These are phyloP conservation scores for Ophiostoma sp. DNA, from an alignment of 2,329 filamentous ascomycete species.

Conservation along the genomic window DNA sequence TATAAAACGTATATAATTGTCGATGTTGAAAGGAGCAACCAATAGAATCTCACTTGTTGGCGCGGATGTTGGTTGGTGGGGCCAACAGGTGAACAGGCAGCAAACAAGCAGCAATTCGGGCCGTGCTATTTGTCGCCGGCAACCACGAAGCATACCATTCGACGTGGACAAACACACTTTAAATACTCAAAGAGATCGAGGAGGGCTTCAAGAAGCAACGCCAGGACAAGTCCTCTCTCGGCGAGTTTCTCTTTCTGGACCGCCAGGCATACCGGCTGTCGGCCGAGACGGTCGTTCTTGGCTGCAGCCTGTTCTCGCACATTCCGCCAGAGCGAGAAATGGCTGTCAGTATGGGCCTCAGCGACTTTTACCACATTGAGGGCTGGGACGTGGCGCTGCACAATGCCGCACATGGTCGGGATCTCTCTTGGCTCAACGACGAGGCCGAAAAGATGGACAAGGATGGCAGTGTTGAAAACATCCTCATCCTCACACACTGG, in stretches of 20 bases:
- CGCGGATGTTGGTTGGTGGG: too few relatives aligned
- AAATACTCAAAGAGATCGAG: slow-evolving; percentile 34
- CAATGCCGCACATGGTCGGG: slow-evolving; percentile 36
- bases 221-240: slow-evolving; percentile 28
- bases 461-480: slow-evolving; percentile 25
- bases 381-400: slow-evolving; percentile 34
- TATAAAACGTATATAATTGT: too few relatives aligned
- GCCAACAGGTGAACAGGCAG: too few relatives aligned
- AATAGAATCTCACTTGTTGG: too few relatives aligned
- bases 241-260: slow-evolving; percentile 40
- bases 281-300: slow-evolving; percentile 33
- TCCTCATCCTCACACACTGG: slow-evolving; percentile 42
- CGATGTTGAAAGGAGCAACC: too few relatives aligned
- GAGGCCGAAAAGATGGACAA: slow-evolving; percentile 24
- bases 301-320: slow-evolving; percentile 45
- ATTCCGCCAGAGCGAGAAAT: slow-evolving; percentile 37
- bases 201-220: slow-evolving; percentile 26
- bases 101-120: slow-evolving; percentile 37
- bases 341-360: slow-evolving; percentile 41
- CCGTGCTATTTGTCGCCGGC: slow-evolving; percentile 49
- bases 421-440: slow-evolving; percentile 42
- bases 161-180: slow-evolving; percentile 35
- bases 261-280: slow-evolving; percentile 30
- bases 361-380: slow-evolving; percentile 45
- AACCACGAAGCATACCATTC: slow-evolving; percentile 53